These are phyloP conservation scores for Farysia itapuensis DNA, from an alignment of 1,284 basidiomycete genomes.

Conservation along the genomic window DNA sequence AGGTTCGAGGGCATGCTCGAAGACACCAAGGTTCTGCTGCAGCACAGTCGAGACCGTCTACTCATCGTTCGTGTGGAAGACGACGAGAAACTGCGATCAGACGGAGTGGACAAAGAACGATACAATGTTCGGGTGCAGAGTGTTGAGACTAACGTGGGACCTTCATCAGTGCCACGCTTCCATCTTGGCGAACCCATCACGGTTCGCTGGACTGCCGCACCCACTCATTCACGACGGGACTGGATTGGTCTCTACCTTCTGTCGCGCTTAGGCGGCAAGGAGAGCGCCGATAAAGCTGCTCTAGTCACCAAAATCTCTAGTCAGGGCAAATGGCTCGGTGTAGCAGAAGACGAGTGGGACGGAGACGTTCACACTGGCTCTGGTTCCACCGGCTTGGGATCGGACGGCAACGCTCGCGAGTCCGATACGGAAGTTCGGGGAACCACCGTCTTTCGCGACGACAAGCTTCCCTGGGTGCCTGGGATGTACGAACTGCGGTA, in stretches of 20 bases:
- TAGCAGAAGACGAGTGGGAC: conserved; percentile 89
- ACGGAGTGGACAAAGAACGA: conserved; percentile 34
- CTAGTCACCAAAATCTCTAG: conserved; percentile 75
- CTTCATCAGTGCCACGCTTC: conserved; percentile 64
- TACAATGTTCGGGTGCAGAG: conserved; percentile 20
- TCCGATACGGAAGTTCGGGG: conserved; percentile 4
- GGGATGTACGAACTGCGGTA: conserved; percentile 80
- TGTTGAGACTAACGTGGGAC: not conserved
- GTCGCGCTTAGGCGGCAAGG: conserved; percentile 23
- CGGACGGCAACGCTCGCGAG: not conserved
- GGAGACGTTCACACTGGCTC: conserved; percentile 67
- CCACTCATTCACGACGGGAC: conserved; percentile 85
- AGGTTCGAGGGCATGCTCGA: conserved; percentile 66
- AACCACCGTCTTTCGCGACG: conserved; percentile 59
- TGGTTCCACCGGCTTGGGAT: conserved; percentile 6
- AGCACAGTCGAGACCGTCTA: conserved; percentile 78
- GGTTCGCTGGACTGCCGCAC: conserved; percentile 83
- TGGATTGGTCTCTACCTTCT: conserved; percentile 87
- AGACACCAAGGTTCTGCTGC: conserved; percentile 87
- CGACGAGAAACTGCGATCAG: conserved; percentile 17
- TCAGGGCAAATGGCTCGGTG: conserved; percentile 87
- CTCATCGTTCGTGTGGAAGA: conserved; percentile 45
- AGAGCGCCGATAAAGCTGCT: conserved; percentile 15
- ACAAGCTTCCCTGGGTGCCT: conserved; percentile 74
- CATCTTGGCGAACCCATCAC: conserved; percentile 87